Conservation (phyloP, 2,329 filamentous ascomycete genomes). For the Cytospora chrysosperma region DNA sequence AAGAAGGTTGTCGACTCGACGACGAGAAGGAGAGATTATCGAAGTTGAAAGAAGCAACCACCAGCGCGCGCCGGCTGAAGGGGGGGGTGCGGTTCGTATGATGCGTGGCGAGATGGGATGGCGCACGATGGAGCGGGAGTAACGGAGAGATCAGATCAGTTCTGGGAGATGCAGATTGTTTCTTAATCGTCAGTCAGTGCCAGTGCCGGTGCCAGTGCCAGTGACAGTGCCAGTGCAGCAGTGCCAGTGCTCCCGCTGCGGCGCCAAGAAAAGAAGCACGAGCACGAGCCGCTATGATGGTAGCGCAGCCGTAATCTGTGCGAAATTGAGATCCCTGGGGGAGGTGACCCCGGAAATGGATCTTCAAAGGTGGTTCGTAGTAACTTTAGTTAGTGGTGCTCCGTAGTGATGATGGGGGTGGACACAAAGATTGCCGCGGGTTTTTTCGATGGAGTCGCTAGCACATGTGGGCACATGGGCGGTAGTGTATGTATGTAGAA, state of each 20-base stretch:
- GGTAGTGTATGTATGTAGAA: not conserved
- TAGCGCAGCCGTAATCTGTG: slow-evolving; percentile 19
- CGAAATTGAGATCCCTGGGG: slow-evolving; percentile 21
- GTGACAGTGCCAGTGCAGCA: too few species aligned
- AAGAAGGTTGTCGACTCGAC: not conserved
- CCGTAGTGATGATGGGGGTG: not conserved
- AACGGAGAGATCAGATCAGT: not conserved
- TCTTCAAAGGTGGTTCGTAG: not conserved
- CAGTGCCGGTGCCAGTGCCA: too few species aligned
- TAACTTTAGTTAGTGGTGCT: too few species aligned
- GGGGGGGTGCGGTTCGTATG: not conserved
- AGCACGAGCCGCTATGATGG: slow-evolving; percentile 17
- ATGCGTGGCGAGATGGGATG: not conserved
- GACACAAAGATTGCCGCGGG: not conserved
- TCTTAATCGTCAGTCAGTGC: slow-evolving; percentile 3
- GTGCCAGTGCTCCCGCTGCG: not conserved
- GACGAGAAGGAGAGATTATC: not conserved
- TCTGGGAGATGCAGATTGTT: slow-evolving; percentile 1
- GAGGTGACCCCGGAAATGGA: not conserved
- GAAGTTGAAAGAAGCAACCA: not conserved
- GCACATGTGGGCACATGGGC: too few species aligned
- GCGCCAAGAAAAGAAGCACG: slow-evolving; percentile 18
- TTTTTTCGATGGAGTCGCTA: slow-evolving; percentile 3
- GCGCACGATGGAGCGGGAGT: not conserved
- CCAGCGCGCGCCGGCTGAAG: slow-evolving; percentile 4